phyloP scores from a whole-genome alignment of 768 basidiomycete genomes.

The Goffeauzyma gilvescens region DNA sequence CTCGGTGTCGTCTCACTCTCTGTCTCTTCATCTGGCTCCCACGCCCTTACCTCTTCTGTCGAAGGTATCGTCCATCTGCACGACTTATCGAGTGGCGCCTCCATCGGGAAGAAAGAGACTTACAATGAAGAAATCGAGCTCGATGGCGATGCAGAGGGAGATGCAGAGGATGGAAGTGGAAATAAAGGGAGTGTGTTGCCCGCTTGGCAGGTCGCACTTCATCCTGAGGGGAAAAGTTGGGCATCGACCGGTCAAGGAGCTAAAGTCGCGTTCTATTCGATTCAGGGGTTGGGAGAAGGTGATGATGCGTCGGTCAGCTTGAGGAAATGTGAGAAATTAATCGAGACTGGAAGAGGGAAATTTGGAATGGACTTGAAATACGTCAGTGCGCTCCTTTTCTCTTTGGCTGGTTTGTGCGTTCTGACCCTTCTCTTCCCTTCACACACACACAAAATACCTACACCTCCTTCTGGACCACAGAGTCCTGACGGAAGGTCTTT shows the following conservation, averaged over 20 bases:
- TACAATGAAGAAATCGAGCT: slow-evolving; percentile 48
- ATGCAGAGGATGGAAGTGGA: slow-evolving; percentile 50
- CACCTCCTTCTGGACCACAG: slow-evolving; percentile 53
- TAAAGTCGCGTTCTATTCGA: slow-evolving; percentile 17
- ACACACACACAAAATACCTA: too few relatives aligned
- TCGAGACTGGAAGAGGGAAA: slow-evolving; percentile 31
- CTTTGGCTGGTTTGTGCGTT: slow-evolving; percentile 52
- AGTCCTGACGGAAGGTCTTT: slow-evolving; percentile 71
- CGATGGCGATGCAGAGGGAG: too few relatives aligned
- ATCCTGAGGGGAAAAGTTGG: slow-evolving; percentile 37
- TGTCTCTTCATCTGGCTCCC: slow-evolving; percentile 43
- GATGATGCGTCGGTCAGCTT: slow-evolving; percentile 11
- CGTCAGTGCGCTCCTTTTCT: slow-evolving; percentile 49
- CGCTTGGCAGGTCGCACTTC: slow-evolving; percentile 74
- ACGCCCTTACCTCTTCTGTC: slow-evolving; percentile 58
- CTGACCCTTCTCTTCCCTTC: slow-evolving; percentile 58
- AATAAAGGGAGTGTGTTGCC: slow-evolving; percentile 24
- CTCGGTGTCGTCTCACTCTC: slow-evolving; percentile 71
- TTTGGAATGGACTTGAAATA: slow-evolving; percentile 31
- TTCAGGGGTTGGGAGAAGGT: slow-evolving; percentile 3
- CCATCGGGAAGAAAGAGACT: slow-evolving; percentile 53
- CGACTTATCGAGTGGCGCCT: slow-evolving; percentile 46
- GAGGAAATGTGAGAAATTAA: slow-evolving; percentile 16
- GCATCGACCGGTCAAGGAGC: slow-evolving; percentile 28
- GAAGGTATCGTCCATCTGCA: slow-evolving; percentile 65